Percentiles rank a stretch among this genome's conserved stretches.
These are phyloP conservation scores for Suillus placidus DNA, from an alignment of 768 basidiomycete genomes.

Conservation along the genomic window DNA sequence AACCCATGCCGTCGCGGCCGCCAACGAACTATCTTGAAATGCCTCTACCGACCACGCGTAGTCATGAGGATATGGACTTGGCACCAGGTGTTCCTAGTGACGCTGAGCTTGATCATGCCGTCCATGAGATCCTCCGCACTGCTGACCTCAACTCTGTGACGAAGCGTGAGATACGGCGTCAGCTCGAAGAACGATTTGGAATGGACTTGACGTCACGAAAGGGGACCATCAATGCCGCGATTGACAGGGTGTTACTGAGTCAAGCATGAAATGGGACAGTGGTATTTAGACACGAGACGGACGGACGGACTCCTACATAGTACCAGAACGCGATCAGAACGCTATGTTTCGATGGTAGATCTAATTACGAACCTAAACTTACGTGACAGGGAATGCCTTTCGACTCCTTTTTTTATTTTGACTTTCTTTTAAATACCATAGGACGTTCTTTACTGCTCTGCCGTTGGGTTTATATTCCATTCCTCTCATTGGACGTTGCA, in stretches of 20 bases:
- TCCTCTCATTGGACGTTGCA: conserved; percentile 11
- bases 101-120: conserved; percentile 70
- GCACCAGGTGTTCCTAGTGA: conserved; percentile 58
- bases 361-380: conserved; percentile 10
- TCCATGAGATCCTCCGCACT: conserved; percentile 69
- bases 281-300: conserved; percentile 4
- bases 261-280: conserved; percentile 34
- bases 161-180: conserved; percentile 85
- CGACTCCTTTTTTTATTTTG: not conserved
- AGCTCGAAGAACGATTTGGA: conserved; percentile 81
- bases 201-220: conserved; percentile 76
- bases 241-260: conserved; percentile 68
- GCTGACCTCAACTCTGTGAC: conserved; percentile 91
- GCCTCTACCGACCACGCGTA: conserved; percentile 55
- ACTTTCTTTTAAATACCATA: conserved; percentile 5
- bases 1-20: conserved; percentile 70
- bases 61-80: conserved; percentile 54
- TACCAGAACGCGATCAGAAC: conserved; percentile 7
- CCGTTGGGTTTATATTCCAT: conserved; percentile 5
- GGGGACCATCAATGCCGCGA: conserved; percentile 72
- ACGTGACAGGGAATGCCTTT: conserved; percentile 2
- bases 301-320: conserved; percentile 6
- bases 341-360: conserved; percentile 12
- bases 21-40: conserved; percentile 79
- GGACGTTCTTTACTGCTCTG: conserved; percentile 13